Conservation (phyloP, 768 basidiomycete genomes). For the Boletus rufocinnamomeus region DNA sequence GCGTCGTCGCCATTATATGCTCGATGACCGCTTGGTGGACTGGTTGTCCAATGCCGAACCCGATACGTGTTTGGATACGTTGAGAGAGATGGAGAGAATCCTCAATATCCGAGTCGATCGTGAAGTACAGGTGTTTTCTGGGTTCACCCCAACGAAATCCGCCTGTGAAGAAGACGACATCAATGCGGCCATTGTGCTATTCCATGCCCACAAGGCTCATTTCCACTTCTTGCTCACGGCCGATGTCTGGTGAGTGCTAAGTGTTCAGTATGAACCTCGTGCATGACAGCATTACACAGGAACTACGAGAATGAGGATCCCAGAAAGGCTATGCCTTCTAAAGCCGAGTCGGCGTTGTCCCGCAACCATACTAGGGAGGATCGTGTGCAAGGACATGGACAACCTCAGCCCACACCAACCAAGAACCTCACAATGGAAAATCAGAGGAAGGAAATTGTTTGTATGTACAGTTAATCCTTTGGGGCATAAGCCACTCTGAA, state of each 20-base stretch:
- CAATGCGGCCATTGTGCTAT: neutral
- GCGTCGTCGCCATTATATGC: too few species aligned
- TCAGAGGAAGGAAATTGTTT: neutral
- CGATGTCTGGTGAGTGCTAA: neutral
- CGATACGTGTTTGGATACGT: too few species aligned
- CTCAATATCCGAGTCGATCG: neutral
- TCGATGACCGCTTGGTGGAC: too few species aligned
- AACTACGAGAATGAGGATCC: neutral
- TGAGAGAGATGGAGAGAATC: too few species aligned
- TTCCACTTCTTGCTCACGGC: constrained; percentile 8
- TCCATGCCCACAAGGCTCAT: constrained; percentile 1
- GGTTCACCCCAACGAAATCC: neutral
- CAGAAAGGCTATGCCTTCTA: too few species aligned
- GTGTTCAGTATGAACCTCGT: neutral
- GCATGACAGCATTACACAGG: neutral
- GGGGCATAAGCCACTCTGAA: neutral
- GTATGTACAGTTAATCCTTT: neutral
- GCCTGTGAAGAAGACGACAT: neutral
- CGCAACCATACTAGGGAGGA: neutral
- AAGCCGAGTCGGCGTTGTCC: too few species aligned
- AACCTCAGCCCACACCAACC: neutral
- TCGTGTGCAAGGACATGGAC: neutral
- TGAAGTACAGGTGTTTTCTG: too few species aligned
- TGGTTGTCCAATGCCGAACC: too few species aligned
- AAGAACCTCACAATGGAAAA: neutral